A percentile compares a stretch with the other conserved stretches of the same genome.
Conservation (phyloP, 345 rosid species). For the rapeseed (Brassica napus) region Da-Ae NC_063446.1:8879501-8880000, state of each 20-base stretch:
- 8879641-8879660: neutral
- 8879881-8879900: slow-evolving; percentile 56
- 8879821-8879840: slow-evolving; percentile 7
- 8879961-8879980: slow-evolving; percentile 94
- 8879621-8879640: slow-evolving; percentile 4
- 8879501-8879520: slow-evolving; percentile 75
- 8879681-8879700: slow-evolving; percentile 11
- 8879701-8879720: slow-evolving; percentile 4
- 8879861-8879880: slow-evolving; percentile 20
- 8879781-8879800: slow-evolving; percentile 8
- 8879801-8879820: slow-evolving; percentile 2
- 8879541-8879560: slow-evolving; percentile 65
- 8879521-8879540: slow-evolving; percentile 58
- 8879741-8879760: neutral
- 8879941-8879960: slow-evolving; percentile 99
- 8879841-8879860: slow-evolving; percentile 11
- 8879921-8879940: slow-evolving; percentile 94
- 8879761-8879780: neutral
- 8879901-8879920: slow-evolving; percentile 59
- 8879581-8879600: slow-evolving; percentile 10
- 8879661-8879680: slow-evolving; percentile 11
- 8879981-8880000: slow-evolving; percentile 93
- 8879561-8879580: slow-evolving; percentile 11
- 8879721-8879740: slow-evolving; percentile 3
- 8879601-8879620: neutral